Percentiles rank a stretch among this genome's conserved stretches.
phyloP scores from a whole-genome alignment of 176 grass and related monocot genomes.

The Hordeum marinum region DNA sequence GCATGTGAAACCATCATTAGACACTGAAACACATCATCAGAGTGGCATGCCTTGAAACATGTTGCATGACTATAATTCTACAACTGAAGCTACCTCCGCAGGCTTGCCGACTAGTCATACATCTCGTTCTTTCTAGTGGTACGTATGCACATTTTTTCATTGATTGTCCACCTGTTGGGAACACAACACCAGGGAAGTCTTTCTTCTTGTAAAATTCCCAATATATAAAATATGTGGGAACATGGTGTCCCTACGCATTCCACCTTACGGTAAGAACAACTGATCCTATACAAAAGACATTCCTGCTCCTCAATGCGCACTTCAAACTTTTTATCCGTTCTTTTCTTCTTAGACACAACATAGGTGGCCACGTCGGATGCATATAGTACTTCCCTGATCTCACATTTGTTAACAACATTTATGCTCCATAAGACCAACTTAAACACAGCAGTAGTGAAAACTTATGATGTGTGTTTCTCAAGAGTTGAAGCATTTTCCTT shows the following conservation, averaged over 20 bases:
- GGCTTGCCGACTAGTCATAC: too few species aligned
- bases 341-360: background rate
- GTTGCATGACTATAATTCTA: too few species aligned
- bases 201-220: background rate
- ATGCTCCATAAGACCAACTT: background rate
- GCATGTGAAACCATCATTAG: background rate
- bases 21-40: background rate
- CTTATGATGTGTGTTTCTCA: background rate
- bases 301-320: background rate
- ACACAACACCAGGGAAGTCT: background rate
- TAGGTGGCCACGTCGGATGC: background rate
- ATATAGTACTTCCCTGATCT: background rate
- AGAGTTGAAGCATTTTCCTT: background rate
- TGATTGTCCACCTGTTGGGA: background rate
- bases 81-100: too few species aligned
- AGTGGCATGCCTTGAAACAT: too few species aligned
- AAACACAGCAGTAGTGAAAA: background rate
- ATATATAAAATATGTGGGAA: background rate
- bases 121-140: too few species aligned
- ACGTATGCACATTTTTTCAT: background rate
- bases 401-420: background rate
- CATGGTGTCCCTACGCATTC: background rate
- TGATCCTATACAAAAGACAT: background rate
- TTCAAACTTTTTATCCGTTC: background rate
- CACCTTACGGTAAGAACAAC: background rate